phyloP scores from a whole-genome alignment of 305 asterid genomes.

The Fraxinus latifolia region DNA sequence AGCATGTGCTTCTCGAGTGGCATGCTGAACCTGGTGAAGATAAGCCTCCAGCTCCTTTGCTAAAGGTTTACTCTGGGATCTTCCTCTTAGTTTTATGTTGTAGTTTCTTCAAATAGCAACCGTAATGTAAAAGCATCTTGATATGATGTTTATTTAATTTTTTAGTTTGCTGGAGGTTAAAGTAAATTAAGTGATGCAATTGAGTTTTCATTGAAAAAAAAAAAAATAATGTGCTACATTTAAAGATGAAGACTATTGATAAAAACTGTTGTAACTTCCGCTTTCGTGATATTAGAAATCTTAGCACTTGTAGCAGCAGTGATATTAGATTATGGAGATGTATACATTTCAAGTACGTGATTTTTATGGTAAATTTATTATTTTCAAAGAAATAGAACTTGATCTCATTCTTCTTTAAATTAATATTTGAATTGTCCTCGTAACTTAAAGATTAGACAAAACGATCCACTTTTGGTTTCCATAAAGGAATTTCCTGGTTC shows the following conservation, averaged over 20 bases:
- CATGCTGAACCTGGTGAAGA: conserved; percentile 82
- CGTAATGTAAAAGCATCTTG: not conserved
- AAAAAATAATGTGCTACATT: not conserved
- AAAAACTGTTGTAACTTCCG: not conserved
- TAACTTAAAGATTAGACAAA: not conserved
- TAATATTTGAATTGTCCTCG: not conserved
- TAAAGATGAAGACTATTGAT: not conserved
- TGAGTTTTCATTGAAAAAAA: not conserved
- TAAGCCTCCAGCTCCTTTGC: conserved; percentile 86
- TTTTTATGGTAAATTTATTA: not conserved
- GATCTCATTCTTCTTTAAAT: not conserved
- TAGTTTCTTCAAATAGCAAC: not conserved
- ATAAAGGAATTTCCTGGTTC: not conserved
- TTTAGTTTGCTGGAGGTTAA: not conserved
- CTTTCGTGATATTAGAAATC: not conserved
- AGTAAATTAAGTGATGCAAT: not conserved
- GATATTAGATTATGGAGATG: not conserved
- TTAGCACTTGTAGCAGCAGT: not conserved
- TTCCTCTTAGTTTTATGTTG: not conserved
- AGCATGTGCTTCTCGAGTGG: conserved; percentile 93
- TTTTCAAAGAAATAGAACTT: not conserved
- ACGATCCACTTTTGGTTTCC: not conserved
- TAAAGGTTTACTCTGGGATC: conserved; percentile 55
- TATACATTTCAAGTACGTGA: not conserved
- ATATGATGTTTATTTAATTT: not conserved